phyloP scores from a whole-genome alignment of 1,139 yeast species.

The Hyphopichia wangnamkhiaoensis region DNA sequence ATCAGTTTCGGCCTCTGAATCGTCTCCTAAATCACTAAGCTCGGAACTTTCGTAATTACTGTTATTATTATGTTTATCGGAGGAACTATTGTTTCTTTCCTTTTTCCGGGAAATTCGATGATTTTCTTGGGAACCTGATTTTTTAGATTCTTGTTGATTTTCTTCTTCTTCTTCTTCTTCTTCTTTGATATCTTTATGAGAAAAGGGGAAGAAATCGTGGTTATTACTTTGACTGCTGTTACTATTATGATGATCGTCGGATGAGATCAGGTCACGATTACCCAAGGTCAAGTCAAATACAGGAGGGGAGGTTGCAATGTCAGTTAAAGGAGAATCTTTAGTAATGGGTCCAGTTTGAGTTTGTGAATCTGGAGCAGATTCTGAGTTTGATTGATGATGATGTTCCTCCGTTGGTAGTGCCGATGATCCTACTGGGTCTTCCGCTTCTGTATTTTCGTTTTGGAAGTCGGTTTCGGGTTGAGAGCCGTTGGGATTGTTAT shows the following conservation, averaged over 20 bases:
- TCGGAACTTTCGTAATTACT: slow-evolving; percentile 46
- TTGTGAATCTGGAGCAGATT: not conserved
- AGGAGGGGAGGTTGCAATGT: slow-evolving; percentile 43
- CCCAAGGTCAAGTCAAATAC: slow-evolving; percentile 26
- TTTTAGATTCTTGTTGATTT: slow-evolving; percentile 6
- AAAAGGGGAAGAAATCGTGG: slow-evolving; percentile 7
- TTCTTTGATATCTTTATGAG: slow-evolving; percentile 9
- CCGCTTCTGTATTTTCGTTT: too few species aligned
- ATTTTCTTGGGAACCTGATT: not conserved
- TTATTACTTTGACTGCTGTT: not conserved
- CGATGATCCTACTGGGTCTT: too few species aligned
- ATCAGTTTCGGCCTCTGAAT: slow-evolving; percentile 81
- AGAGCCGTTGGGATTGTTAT: too few species aligned
- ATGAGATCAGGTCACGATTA: slow-evolving; percentile 1
- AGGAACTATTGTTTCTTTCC: slow-evolving; percentile 1
- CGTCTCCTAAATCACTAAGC: slow-evolving; percentile 61
- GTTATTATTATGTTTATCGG: slow-evolving; percentile 7
- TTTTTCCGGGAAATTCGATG: not conserved
- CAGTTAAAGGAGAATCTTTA: slow-evolving; percentile 39
- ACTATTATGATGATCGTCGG: not conserved
- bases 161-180: slow-evolving; percentile 16
- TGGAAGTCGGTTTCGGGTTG: too few species aligned
- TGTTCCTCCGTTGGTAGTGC: too few species aligned
- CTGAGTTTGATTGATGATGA: not conserved
- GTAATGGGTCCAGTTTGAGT: slow-evolving; percentile 1